These are phyloP conservation scores for Cystobasidium slooffiae DNA, from an alignment of 1,284 basidiomycete genomes.

Conservation along the genomic window DNA sequence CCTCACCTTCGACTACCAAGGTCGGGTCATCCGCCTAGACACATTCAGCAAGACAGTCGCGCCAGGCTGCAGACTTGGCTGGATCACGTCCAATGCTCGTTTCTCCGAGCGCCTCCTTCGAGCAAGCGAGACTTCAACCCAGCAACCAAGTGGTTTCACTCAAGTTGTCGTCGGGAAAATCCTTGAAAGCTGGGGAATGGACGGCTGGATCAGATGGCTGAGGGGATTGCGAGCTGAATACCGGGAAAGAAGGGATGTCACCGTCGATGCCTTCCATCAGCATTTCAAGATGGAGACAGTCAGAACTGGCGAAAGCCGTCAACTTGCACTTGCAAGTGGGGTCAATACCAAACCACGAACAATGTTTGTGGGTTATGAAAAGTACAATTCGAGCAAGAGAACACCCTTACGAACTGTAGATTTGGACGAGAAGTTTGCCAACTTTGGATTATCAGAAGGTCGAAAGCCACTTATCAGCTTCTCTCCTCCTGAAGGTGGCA, in stretches of 20 bases:
- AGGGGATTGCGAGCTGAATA: slow-evolving; percentile 66
- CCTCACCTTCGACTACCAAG: slow-evolving; percentile 74
- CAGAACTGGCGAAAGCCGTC: neutral
- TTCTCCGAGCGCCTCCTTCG: slow-evolving; percentile 77
- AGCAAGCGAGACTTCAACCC: slow-evolving; percentile 71
- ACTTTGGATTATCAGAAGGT: slow-evolving; percentile 28
- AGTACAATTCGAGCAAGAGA: slow-evolving; percentile 38
- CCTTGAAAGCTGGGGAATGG: slow-evolving; percentile 68
- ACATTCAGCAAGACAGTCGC: slow-evolving; percentile 70
- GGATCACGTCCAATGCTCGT: slow-evolving; percentile 67
- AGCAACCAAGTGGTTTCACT: slow-evolving; percentile 73
- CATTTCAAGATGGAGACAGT: slow-evolving; percentile 42
- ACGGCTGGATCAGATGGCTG: slow-evolving; percentile 78
- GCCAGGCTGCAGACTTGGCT: slow-evolving; percentile 30
- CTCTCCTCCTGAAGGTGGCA: slow-evolving; percentile 51
- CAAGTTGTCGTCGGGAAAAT: slow-evolving; percentile 68
- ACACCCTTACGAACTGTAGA: slow-evolving; percentile 46
- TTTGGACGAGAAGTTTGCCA: slow-evolving; percentile 34
- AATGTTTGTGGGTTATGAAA: slow-evolving; percentile 38
- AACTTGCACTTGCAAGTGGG: neutral
- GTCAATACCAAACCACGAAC: neutral
- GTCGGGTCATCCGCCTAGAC: slow-evolving; percentile 76
- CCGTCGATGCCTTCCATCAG: slow-evolving; percentile 32
- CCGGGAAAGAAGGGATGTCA: slow-evolving; percentile 41
- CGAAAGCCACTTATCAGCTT: slow-evolving; percentile 48